A percentile compares a stretch with the other conserved stretches of the same genome.
These are phyloP conservation scores for Entomortierella parvispora DNA, from an alignment of 192 early-diverging fungal species.

Conservation along the genomic window DNA sequence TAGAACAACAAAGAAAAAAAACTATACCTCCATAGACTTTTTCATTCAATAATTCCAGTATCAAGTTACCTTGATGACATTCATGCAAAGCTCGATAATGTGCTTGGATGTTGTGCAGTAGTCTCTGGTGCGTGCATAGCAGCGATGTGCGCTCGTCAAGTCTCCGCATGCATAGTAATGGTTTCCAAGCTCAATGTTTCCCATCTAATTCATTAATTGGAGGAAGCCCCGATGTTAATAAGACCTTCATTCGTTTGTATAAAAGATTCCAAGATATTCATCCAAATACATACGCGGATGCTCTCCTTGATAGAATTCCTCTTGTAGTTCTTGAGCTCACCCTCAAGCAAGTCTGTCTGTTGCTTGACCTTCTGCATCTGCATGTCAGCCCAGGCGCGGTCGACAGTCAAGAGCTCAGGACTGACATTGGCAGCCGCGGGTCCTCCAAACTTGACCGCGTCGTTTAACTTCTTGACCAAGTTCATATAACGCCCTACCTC, in stretches of 20 bases:
- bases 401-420: conserved; percentile 50
- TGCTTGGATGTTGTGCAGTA: conserved; percentile 81
- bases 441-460: conserved; percentile 50
- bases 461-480: conserved; percentile 66
- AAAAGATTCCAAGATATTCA: not conserved
- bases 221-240: no score
- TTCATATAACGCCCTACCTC: conserved; percentile 56
- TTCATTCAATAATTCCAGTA: not conserved
- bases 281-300: conserved; percentile 70
- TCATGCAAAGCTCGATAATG: conserved; percentile 83
- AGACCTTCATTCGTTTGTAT: not conserved
- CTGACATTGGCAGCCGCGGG: conserved; percentile 23
- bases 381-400: conserved; percentile 59
- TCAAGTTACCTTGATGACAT: conserved; percentile 74
- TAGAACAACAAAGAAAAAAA: not conserved
- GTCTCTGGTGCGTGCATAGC: conserved; percentile 77
- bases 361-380: conserved; percentile 59
- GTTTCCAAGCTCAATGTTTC: conserved; percentile 82
- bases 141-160: conserved; percentile 70
- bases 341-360: conserved; percentile 72
- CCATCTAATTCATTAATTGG: no score
- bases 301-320: conserved; percentile 84
- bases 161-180: conserved; percentile 80
- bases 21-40: no score
- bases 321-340: conserved; percentile 83